A percentile compares a stretch with the other conserved stretches of the same genome.
These are phyloP conservation scores for Medicago ruthenica DNA, from an alignment of 306 rosid species.

Conservation along the genomic window DNA sequence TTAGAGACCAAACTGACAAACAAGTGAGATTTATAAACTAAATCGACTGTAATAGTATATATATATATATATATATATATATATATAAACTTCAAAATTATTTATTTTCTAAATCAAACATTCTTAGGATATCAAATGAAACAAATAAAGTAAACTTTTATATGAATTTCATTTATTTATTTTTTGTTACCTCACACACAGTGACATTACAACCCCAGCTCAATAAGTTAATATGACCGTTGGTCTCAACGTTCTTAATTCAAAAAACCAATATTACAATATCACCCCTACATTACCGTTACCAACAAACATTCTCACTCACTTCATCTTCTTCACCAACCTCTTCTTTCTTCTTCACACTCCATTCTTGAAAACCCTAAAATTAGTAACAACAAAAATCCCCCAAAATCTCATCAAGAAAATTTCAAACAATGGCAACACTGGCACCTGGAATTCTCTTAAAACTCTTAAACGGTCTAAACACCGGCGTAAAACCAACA, in stretches of 20 bases:
- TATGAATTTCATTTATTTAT: neutral
- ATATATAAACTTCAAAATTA: too few relatives aligned
- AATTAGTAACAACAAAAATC: neutral
- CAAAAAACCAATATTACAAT: slow-evolving; percentile 26
- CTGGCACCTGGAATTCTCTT: slow-evolving; percentile 83
- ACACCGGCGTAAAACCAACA: slow-evolving; percentile 71
- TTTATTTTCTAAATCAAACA: neutral
- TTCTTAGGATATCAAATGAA: neutral
- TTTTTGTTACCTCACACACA: neutral
- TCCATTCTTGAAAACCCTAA: slow-evolving; percentile 14
- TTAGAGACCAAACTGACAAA: too few relatives aligned
- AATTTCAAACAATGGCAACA: slow-evolving; percentile 57
- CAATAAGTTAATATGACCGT: slow-evolving; percentile 61
- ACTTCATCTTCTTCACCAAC: neutral
- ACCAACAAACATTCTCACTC: slow-evolving; percentile 44
- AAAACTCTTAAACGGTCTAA: slow-evolving; percentile 79
- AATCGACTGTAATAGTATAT: too few relatives aligned
- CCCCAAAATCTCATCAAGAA: neutral
- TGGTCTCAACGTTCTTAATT: slow-evolving; percentile 56
- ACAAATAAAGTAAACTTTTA: neutral
- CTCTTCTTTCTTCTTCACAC: neutral
- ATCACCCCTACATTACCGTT: slow-evolving; percentile 54
- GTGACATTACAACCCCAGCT: neutral
- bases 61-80: too few relatives aligned
- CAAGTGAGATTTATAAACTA: too few relatives aligned